Evolutionary conservation across 148 eudicot genomes (phyloP), one percentile per base, ranked within the genome.

Genomic region (Cornus suecica): DNA sequence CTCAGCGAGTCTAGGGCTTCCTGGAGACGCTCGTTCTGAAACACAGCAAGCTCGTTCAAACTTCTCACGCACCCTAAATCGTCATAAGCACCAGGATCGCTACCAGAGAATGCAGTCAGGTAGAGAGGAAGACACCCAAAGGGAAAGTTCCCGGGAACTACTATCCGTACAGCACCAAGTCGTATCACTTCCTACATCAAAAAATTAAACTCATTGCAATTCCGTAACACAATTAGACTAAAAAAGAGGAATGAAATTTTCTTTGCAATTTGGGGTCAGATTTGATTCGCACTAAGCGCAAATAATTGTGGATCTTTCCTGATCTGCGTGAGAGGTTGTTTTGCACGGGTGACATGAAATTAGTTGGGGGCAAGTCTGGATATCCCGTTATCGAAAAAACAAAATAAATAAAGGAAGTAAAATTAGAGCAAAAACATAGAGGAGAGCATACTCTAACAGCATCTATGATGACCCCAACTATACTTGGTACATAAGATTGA

Each of bases 111-210:
- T 11, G 68, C 11, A 1, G 71, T 41, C 7, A 81, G 71, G 56
- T 52, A 52, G 9, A 82, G 20, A 3, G 78, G 80, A 29, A 81
- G 48, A 52, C 84, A 81, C 1, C 84, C 84, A 9, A 69, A 48
- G 0, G 78, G 75, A 56, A 82, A 82, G 20, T 78, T 82, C 26
- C 84, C 81, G 0, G 79, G 78, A 6, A 82, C 76, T 4, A 78
- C 78, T 11, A 82, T 13, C 37, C 75, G 31, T 0, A 25, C n/a
- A 0, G 81, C 84, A 56, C 81, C 81, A 10, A 65, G 28, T 5
- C 41, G 24, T 34, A 80, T 76, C 8, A 76, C 34, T 68, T 68
- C 52, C 71, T 73, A 37, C 28, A 31, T 22, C 18, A 48, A 4
- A 48, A 48, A 45, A 4, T 41, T 41, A 41, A 48, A 48, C 54